Percentiles rank a stretch among this genome's conserved stretches.
Conservation (phyloP, 306 rosid genomes). For the Fragaria nilgerrensis region DNA sequence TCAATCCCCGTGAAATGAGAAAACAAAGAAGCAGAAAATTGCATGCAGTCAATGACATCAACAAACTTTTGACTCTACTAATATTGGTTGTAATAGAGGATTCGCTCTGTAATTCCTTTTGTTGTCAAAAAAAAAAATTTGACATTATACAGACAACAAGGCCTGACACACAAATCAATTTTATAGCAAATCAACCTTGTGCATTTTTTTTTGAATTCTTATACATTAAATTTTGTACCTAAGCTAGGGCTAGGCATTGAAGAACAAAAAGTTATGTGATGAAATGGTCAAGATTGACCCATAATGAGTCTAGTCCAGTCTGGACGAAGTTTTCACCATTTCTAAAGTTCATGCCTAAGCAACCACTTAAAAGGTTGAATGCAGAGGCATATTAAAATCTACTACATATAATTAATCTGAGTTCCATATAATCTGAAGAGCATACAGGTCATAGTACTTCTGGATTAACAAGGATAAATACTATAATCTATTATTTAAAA, state of each 20-base stretch:
- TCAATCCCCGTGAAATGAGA: background rate
- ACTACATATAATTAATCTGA: background rate
- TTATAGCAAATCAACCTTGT: background rate
- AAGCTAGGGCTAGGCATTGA: background rate
- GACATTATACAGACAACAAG: background rate
- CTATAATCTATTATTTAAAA: background rate
- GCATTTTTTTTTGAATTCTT: background rate
- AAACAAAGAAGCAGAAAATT: background rate
- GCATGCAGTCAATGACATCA: background rate
- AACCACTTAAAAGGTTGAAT: background rate
- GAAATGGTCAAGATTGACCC: background rate
- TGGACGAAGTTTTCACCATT: background rate
- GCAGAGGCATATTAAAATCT: background rate
- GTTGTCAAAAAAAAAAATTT: too few species aligned
- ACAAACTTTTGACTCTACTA: too few species aligned
- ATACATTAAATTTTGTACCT: background rate
- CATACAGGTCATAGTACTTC: background rate
- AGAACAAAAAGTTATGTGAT: background rate
- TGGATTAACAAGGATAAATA: background rate
- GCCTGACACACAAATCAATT: background rate
- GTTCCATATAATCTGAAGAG: background rate
- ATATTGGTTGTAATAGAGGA: too few species aligned
- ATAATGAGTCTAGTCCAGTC: background rate
- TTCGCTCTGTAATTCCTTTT: too few species aligned
- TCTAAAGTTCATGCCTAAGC: background rate